Evolutionary conservation across 2,329 filamentous ascomycete species (phyloP), one percentile per base, ranked within the genome.

Genomic region (Aureobasidium sp.): DNA sequence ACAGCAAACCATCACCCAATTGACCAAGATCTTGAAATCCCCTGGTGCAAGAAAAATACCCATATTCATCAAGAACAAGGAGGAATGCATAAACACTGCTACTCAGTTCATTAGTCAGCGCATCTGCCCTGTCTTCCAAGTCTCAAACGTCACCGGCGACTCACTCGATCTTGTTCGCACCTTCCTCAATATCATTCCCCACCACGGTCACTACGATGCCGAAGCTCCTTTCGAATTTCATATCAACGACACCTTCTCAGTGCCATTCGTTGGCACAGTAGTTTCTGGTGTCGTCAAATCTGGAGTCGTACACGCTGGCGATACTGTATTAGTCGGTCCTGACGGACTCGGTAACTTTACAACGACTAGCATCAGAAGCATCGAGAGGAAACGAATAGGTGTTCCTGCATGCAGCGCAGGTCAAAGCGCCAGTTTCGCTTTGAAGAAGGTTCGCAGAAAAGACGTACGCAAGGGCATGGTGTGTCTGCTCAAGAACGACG

Each of bases 391-490:
- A 80, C 84, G 94, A 24, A 93, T 97, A 67, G 82, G 85, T 27
- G 93, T 97, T 0, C 91, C 92, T 0, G 90, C 88, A 1, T 93
- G 91, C 37, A 90, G 88, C 13, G 94, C 94, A 0, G 94, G 94
- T 0, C 94, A 99, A 75, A 95, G 90, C 32, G 94, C 90, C 0
- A 94, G 89, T 9, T 95, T 99, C 70, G 93, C 94, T 0, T 75
- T 99, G 59, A 92, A 94, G 67, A 88, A 92, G 65, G 83, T 97
- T 2, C 86, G 92, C 53, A 82, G 93, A 46, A 96, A 93, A 74
- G 93, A 97, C 67, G 93, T 99, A 0, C 84, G 94, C 13, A 99
- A 99, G 79, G 94, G 94, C 34, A 97, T 97, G 92, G 94, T 99
- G 1, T 91, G 97, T 5, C 79, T 99, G 34, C 89, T 92, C 48